A percentile compares a stretch with the other conserved stretches of the same genome.
Evolutionary conservation across 163 green algal species (phyloP).

Genomic region (Scenedesmus sp.): DNA sequence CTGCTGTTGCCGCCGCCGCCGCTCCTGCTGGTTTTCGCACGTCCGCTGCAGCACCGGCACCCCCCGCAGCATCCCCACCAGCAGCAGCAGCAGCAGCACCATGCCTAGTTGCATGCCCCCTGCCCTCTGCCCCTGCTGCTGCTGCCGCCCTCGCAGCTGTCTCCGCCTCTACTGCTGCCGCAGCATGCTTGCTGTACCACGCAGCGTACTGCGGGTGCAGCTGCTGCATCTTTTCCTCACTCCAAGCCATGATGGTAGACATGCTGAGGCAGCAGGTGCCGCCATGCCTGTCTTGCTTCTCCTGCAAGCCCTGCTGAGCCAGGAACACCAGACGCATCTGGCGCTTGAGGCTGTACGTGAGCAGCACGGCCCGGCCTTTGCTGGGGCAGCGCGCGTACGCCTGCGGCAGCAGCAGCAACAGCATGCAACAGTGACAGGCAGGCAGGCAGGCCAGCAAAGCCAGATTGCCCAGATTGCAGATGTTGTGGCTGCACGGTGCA

Average conservation of each 20-base stretch:
- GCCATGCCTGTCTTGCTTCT: neutral
- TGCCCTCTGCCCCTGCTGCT: neutral
- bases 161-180: neutral
- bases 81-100: neutral
- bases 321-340: constrained; percentile 30
- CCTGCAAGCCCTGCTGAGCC: neutral
- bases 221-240: constrained; percentile 2
- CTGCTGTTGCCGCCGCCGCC: neutral
- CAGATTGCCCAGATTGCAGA: too few species aligned
- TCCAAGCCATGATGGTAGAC: neutral
- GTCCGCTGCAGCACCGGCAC: neutral
- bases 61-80: neutral
- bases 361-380: neutral
- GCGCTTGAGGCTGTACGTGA: constrained; percentile 37
- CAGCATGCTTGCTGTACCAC: neutral
- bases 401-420: neutral
- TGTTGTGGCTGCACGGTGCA: too few species aligned
- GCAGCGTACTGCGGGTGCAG: neutral
- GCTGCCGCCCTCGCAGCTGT: neutral
- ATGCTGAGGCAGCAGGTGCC: neutral
- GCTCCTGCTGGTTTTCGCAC: neutral
- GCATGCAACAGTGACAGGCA: neutral
- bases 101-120: neutral
- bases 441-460: too few species aligned
- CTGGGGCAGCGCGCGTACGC: neutral